A percentile compares a stretch with the other conserved stretches of the same genome.
Conservation (phyloP, 306 rosid species). For the Ziziphus jujuba region DNA sequence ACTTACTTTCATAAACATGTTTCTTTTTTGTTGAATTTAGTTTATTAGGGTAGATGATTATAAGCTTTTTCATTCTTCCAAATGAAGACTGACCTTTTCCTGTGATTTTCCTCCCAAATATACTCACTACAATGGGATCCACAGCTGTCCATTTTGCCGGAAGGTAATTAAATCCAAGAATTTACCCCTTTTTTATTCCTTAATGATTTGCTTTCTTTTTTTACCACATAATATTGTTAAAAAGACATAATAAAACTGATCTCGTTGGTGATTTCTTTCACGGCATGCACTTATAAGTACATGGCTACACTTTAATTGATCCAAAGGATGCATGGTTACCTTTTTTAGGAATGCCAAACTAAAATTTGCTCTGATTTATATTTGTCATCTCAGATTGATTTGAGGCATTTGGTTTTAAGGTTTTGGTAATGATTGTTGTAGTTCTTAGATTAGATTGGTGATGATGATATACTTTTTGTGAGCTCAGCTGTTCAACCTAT, state of each 20-base stretch:
- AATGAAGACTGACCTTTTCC: conserved; percentile 38
- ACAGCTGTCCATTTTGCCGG: conserved; percentile 96
- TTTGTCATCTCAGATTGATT: neutral
- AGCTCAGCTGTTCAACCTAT: neutral
- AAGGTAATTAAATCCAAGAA: conserved; percentile 54
- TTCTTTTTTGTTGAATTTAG: conserved; percentile 10
- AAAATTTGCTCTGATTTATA: neutral
- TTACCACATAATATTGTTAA: neutral
- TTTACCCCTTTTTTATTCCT: neutral
- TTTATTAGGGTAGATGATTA: conserved; percentile 4
- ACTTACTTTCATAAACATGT: conserved; percentile 7
- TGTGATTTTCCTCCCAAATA: conserved; percentile 4
- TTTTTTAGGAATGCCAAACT: too few species aligned
- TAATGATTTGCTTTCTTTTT: neutral
- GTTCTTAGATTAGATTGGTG: neutral
- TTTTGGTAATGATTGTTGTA: neutral
- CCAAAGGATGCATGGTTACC: too few species aligned
- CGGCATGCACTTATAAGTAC: neutral
- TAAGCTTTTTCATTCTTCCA: conserved; percentile 3
- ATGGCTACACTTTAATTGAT: neutral
- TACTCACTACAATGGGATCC: conserved; percentile 32
- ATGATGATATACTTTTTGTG: neutral
- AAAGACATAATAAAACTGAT: too few species aligned
- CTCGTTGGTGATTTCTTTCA: neutral
- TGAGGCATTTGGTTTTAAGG: conserved; percentile 14